Evolutionary conservation across 2,329 filamentous ascomycete species (phyloP), one percentile per base, ranked within the genome.

Genomic region (Arthrobotrys pseudoclavata): DNA sequence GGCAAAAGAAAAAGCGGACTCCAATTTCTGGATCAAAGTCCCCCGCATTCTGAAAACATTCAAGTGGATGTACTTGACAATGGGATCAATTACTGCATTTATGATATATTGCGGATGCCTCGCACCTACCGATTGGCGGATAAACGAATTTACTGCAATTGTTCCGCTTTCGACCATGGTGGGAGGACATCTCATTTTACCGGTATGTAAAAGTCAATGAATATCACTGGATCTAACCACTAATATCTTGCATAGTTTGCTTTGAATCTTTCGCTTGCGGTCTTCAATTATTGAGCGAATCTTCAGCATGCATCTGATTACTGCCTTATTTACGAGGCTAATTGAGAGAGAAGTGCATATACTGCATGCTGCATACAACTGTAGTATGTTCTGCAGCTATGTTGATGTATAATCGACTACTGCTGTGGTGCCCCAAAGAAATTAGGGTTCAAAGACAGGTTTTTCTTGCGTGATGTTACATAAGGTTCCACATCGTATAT

Each of bases 101-200:
- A 82, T 82, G 81, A 77, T 82, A 47, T 82, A 82, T 26, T 67
- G 81, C 4, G 81, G 79, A 10, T 69, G 69, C 9, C 80, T 64
- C 42, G 81, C 81, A 12, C 81, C 81, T 0, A 34, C 69, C 83
- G 69, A 85, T 85, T 91, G 88, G 88, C 84, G 84, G 77, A 90
- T 91, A 81, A 84, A 83, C 20, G 82, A 85, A 67, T 88, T 91
- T 80, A 86, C 88, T 13, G 87, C 89, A 69, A 89, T 91, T 82
- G 89, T 85, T 80, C 89, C 89, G 22, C 82, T 91, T 24, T 83
- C 83, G 22, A 86, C 84, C 45, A 84, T 88, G 42, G 84, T 90
- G 10, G 83, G 85, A 52, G 85, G 84, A 42, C 88, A 90, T 81
- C 88, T 90, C 81, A 82, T 88, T 47, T 82, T 90, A 74, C 89